Evolutionary conservation across 1,284 basidiomycete species (phyloP).

Genomic region (Pholiota adiposa): DNA sequence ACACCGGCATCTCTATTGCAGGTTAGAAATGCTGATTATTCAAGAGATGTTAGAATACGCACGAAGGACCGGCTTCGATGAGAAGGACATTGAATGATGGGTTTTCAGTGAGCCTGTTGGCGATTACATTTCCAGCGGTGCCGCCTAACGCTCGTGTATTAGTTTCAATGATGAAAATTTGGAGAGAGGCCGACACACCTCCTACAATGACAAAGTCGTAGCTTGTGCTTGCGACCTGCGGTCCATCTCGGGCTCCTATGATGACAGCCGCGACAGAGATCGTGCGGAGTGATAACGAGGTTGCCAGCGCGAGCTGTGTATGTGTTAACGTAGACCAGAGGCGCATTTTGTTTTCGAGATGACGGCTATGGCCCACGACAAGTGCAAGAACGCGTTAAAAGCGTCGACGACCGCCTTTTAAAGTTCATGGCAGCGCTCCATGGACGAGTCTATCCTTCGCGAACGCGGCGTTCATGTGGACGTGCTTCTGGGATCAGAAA

Average conservation of each 20-base stretch:
- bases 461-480: no score
- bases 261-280: not conserved
- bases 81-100: conserved; percentile 30
- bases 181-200: not conserved
- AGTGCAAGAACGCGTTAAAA: no score
- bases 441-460: no score
- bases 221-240: not conserved
- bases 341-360: no score
- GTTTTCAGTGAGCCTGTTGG: conserved; percentile 36
- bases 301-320: no score
- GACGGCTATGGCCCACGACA: no score
- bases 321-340: no score
- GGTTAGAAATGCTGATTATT: not conserved
- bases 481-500: no score
- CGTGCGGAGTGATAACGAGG: not conserved
- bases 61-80: conserved; percentile 37
- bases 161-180: not conserved
- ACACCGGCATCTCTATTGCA: conserved; percentile 23
- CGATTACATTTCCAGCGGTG: conserved; percentile 34
- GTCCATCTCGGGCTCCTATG: not conserved
- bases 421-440: no score
- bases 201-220: conserved; percentile 18
- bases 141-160: conserved; percentile 30
- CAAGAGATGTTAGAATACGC: conserved; percentile 1
- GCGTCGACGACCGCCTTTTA: no score